Conservation (phyloP, 23 red algal genomes). For the Gracilaria domingensis region DNA sequence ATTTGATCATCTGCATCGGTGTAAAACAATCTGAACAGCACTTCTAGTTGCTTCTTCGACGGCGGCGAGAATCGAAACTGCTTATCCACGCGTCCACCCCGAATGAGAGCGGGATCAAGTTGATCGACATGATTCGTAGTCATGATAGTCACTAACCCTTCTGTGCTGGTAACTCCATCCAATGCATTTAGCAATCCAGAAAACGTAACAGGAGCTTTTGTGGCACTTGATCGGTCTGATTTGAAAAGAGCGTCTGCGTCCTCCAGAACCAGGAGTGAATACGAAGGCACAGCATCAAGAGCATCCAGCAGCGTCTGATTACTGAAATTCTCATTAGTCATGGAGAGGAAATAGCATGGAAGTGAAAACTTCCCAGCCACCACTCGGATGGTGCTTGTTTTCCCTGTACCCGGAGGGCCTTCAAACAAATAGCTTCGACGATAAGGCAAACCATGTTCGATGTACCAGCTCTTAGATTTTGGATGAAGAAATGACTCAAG, state of each 20-base stretch:
- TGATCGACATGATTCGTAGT: conserved; percentile 62
- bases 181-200: conserved; percentile 72
- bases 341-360: conserved; percentile 36
- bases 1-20: background rate
- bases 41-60: conserved; percentile 4
- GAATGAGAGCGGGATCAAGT: conserved; percentile 73
- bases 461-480: conserved; percentile 46
- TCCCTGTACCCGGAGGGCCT: conserved; percentile 67
- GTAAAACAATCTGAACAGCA: conserved; percentile 62
- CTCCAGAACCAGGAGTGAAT: conserved; percentile 55
- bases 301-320: conserved; percentile 56
- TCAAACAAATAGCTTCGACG: conserved; percentile 67
- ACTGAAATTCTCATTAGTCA: conserved; percentile 62
- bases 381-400: conserved; percentile 60
- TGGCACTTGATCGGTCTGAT: conserved; percentile 11
- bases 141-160: conserved; percentile 42
- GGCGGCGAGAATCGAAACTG: conserved; percentile 27
- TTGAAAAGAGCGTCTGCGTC: conserved; percentile 68
- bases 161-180: conserved; percentile 52
- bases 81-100: conserved; percentile 58
- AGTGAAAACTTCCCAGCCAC: conserved; percentile 39
- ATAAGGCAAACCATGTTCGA: conserved; percentile 35
- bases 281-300: conserved; percentile 18
- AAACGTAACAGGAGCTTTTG: conserved; percentile 41
- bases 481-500: conserved; percentile 41